Conservation (phyloP, 352 stramenopile species). For the Phytophthora sojae region DNA sequence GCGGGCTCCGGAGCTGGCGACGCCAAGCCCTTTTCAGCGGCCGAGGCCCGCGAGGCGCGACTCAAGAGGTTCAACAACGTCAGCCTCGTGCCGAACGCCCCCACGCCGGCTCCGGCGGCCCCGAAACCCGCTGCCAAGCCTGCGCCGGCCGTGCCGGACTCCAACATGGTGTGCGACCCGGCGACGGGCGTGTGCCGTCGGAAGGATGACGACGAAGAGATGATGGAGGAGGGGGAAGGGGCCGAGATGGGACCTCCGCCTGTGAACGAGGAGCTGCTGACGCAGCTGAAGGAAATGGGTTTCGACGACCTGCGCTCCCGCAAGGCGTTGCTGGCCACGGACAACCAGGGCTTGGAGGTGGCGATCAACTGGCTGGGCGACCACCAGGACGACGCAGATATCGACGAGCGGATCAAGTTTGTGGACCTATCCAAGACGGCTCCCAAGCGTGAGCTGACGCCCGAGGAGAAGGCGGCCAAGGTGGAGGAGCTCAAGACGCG, state of each 20-base stretch:
- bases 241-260: constrained; percentile 49
- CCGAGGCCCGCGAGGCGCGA: constrained; percentile 79
- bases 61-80: constrained; percentile 80
- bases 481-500: constrained; percentile 83
- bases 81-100: constrained; percentile 54
- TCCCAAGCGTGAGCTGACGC: constrained; percentile 66
- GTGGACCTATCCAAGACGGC: constrained; percentile 65
- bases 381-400: constrained; percentile 90
- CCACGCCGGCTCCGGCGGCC: constrained; percentile 25
- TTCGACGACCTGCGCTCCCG: constrained; percentile 82
- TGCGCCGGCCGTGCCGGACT: constrained; percentile 35
- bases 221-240: constrained; percentile 34
- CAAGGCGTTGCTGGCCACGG: constrained; percentile 87
- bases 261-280: constrained; percentile 77
- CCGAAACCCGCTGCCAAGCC: constrained; percentile 27
- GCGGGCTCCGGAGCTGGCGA: constrained; percentile 26
- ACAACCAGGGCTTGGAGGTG: constrained; percentile 73
- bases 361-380: constrained; percentile 90
- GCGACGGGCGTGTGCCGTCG: constrained; percentile 63
- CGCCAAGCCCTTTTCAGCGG: constrained; percentile 41
- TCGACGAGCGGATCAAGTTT: constrained; percentile 91
- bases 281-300: constrained; percentile 85
- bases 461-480: constrained; percentile 90
- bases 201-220: constrained; percentile 40
- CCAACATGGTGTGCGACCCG: constrained; percentile 75